Percentiles rank a stretch among this genome's conserved stretches.
These are phyloP conservation scores for Candida xiaguanensis DNA, from an alignment of 805 yeast genomes.

Conservation along the genomic window DNA sequence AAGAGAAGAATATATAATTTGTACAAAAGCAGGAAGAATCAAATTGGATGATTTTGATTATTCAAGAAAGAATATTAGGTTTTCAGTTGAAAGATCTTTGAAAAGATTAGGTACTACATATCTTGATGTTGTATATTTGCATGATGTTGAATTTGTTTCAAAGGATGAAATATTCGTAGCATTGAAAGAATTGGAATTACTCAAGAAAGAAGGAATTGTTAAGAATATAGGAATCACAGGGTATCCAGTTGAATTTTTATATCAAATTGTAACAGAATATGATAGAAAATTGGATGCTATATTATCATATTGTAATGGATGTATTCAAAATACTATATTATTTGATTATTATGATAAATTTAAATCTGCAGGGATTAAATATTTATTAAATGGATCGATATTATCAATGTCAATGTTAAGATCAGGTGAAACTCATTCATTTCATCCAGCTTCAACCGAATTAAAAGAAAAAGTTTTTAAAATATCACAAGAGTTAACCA, in stretches of 20 bases:
- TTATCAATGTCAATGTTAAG: conserved; percentile 83
- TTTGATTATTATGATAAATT: conserved; percentile 47
- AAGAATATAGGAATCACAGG: conserved; percentile 78
- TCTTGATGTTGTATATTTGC: conserved; percentile 79
- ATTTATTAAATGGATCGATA: conserved; percentile 78
- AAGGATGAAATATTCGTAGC: conserved; percentile 58
- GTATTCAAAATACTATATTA: conserved; percentile 67
- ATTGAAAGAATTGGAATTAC: conserved; percentile 49
- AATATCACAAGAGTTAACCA: conserved; percentile 37
- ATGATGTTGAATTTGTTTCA: conserved; percentile 81
- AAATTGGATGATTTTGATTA: conserved; percentile 71
- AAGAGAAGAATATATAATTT: conserved; percentile 63
- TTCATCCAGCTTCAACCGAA: conserved; percentile 75
- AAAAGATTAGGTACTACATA: conserved; percentile 62
- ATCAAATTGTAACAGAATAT: conserved; percentile 44
- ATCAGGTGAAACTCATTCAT: conserved; percentile 59
- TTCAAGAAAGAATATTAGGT: conserved; percentile 53
- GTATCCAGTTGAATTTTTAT: conserved; percentile 73
- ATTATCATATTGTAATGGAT: conserved; percentile 76
- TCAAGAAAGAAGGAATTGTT: conserved; percentile 64
- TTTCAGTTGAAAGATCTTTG: conserved; percentile 64
- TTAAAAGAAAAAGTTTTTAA: conserved; percentile 51
- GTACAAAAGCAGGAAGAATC: conserved; percentile 85
- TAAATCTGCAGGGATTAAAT: conserved; percentile 50
- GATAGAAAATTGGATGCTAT: conserved; percentile 67